Evolutionary conservation across 2,329 filamentous ascomycete genomes (phyloP).

Genomic region (Acrocalymma vagum): DNA sequence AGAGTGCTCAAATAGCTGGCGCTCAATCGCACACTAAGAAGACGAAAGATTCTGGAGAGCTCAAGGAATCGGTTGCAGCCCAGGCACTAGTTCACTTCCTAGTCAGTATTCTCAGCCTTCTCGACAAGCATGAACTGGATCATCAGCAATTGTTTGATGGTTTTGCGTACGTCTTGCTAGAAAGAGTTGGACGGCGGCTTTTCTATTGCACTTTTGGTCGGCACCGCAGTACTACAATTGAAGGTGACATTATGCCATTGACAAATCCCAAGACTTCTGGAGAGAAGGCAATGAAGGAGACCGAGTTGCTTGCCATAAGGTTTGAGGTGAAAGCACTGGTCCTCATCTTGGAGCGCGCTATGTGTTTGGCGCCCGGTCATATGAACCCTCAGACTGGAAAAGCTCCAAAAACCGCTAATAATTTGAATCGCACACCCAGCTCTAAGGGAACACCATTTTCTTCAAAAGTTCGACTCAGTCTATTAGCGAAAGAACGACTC

Average conservation of each 20-base stretch:
- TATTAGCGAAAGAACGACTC: conserved; percentile 52
- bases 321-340: conserved; percentile 54
- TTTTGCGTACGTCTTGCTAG: conserved; percentile 50
- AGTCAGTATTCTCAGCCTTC: conserved; percentile 41
- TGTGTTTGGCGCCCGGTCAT: conserved; percentile 48
- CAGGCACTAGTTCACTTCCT: conserved; percentile 46
- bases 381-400: conserved; percentile 35
- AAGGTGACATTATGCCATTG: conserved; percentile 33
- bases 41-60: conserved; percentile 5
- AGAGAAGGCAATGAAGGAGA: conserved; percentile 21
- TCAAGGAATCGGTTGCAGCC: conserved; percentile 32
- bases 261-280: conserved; percentile 9
- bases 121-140: conserved; percentile 42
- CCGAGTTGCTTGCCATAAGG: conserved; percentile 29
- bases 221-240: conserved; percentile 31
- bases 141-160: conserved; percentile 55
- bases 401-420: conserved; percentile 3
- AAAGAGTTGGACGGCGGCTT: conserved; percentile 48
- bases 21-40: conserved; percentile 14
- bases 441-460: conserved; percentile 28
- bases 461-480: conserved; percentile 42
- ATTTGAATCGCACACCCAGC: conserved; percentile 32
- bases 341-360: conserved; percentile 49
- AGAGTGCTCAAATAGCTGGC: conserved; percentile 18
- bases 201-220: conserved; percentile 51